Conservation (phyloP, 202 grass and related monocot species). For the Dendrocalamus latiflorus region DNA sequence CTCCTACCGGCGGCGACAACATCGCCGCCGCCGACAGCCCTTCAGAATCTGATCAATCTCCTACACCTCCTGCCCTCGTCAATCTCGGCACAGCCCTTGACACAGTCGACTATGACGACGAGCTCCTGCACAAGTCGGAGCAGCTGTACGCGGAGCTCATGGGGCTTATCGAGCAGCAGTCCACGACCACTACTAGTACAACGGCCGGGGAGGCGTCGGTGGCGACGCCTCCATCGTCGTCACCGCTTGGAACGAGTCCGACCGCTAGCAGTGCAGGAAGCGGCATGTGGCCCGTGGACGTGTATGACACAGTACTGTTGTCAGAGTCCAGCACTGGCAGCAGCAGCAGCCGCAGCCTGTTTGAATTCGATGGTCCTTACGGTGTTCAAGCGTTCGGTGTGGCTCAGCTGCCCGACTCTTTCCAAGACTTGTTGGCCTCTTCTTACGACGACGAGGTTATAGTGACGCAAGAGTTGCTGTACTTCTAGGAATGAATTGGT, state of each 20-base stretch:
- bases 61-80: neutral
- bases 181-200: neutral
- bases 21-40: neutral
- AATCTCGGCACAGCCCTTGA: neutral
- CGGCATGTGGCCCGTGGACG: conserved; percentile 17
- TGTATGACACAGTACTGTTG: conserved; percentile 9
- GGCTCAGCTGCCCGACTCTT: neutral
- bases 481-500: neutral
- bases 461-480: neutral
- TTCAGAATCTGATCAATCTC: neutral
- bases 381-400: neutral
- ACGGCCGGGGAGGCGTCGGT: neutral
- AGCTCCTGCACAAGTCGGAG: conserved; percentile 36
- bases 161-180: conserved; percentile 29
- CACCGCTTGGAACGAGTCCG: conserved; percentile 6
- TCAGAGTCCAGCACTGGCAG: neutral
- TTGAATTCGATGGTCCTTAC: neutral
- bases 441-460: conserved; percentile 32
- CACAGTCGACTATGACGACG: neutral
- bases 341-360: neutral
- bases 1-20: neutral
- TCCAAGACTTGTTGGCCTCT: neutral
- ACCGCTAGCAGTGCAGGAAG: neutral
- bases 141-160: conserved; percentile 45
- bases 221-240: neutral